Conservation (phyloP, 306 rosid genomes). For the Acmispon strigosus region DNA sequence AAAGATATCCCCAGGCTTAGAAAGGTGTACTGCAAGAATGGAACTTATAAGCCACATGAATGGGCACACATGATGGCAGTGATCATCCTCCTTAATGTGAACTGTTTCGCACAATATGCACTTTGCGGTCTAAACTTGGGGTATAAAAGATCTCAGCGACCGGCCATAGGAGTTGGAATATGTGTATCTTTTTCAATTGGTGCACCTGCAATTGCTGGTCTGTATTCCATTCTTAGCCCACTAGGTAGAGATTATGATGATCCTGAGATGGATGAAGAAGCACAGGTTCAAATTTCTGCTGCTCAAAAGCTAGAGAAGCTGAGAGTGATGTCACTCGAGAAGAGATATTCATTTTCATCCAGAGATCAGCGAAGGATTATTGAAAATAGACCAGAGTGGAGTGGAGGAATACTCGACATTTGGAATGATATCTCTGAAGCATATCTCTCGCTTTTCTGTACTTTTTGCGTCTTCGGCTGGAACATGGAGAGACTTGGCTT, state of each 20-base stretch:
- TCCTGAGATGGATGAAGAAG: slow-evolving; percentile 70
- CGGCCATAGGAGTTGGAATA: slow-evolving; percentile 86
- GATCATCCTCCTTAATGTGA: slow-evolving; percentile 64
- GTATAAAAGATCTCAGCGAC: slow-evolving; percentile 70
- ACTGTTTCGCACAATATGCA: slow-evolving; percentile 91
- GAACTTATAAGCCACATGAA: slow-evolving; percentile 92
- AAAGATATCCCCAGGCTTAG: slow-evolving; percentile 55
- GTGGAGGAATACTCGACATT: slow-evolving; percentile 79
- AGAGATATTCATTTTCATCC: slow-evolving; percentile 65
- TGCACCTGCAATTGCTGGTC: slow-evolving; percentile 80
- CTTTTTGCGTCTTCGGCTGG: slow-evolving; percentile 89
- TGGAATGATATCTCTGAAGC: slow-evolving; percentile 84
- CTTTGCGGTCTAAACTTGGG: slow-evolving; percentile 88
- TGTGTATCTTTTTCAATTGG: slow-evolving; percentile 67
- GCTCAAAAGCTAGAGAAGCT: slow-evolving; percentile 20
- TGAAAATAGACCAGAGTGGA: slow-evolving; percentile 61
- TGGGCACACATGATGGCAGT: slow-evolving; percentile 93
- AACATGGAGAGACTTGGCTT: slow-evolving; percentile 97
- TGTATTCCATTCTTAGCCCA: slow-evolving; percentile 77
- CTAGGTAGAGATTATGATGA: slow-evolving; percentile 84
- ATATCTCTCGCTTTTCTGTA: slow-evolving; percentile 78
- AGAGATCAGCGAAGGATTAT: slow-evolving; percentile 28
- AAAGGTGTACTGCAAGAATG: slow-evolving; percentile 82
- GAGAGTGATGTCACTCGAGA: slow-evolving; percentile 50
- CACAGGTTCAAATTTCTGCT: slow-evolving; percentile 25